Conservation (phyloP, 2,329 filamentous ascomycete species). For the Pseudocercospora macadamiae region DNA sequence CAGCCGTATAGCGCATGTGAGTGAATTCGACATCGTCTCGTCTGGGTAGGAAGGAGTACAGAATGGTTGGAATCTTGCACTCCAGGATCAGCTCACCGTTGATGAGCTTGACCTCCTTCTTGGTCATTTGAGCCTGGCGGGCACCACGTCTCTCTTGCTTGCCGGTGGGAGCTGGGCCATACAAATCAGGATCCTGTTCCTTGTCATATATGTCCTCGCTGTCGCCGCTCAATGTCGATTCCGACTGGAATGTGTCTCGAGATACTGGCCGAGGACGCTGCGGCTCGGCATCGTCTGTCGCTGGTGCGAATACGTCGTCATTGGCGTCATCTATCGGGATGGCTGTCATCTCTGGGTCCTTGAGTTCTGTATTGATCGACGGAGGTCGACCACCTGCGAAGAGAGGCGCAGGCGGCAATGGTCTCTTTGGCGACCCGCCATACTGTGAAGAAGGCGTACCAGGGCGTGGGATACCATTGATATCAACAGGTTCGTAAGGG, state of each 20-base stretch:
- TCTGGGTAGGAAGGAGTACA: slow-evolving; percentile 93
- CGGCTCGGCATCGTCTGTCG: slow-evolving; percentile 58
- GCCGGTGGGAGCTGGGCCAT: slow-evolving; percentile 83
- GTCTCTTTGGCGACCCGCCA: slow-evolving; percentile 81
- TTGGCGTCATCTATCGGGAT: slow-evolving; percentile 66
- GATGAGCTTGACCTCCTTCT: slow-evolving; percentile 92
- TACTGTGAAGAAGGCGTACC: slow-evolving; percentile 90
- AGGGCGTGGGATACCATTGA: slow-evolving; percentile 87
- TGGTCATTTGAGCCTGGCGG: slow-evolving; percentile 82
- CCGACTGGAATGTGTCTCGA: slow-evolving; percentile 65
- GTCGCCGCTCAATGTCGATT: slow-evolving; percentile 61
- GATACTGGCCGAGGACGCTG: slow-evolving; percentile 60
- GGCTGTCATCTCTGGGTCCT: slow-evolving; percentile 63
- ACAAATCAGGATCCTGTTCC: slow-evolving; percentile 60
- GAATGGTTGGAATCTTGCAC: slow-evolving; percentile 97
- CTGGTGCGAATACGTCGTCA: slow-evolving; percentile 67
- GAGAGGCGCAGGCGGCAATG: slow-evolving; percentile 83
- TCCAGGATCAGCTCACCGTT: slow-evolving; percentile 97
- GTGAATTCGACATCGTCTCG: slow-evolving; percentile 96
- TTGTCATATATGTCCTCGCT: slow-evolving; percentile 63
- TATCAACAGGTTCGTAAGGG: slow-evolving; percentile 81
- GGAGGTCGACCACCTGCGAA: slow-evolving; percentile 64
- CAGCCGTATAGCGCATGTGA: slow-evolving; percentile 97
- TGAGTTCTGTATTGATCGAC: slow-evolving; percentile 43
- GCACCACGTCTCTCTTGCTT: slow-evolving; percentile 87